Conservation (phyloP, 305 asterid genomes). For the Caryopteris hybrid region DNA sequence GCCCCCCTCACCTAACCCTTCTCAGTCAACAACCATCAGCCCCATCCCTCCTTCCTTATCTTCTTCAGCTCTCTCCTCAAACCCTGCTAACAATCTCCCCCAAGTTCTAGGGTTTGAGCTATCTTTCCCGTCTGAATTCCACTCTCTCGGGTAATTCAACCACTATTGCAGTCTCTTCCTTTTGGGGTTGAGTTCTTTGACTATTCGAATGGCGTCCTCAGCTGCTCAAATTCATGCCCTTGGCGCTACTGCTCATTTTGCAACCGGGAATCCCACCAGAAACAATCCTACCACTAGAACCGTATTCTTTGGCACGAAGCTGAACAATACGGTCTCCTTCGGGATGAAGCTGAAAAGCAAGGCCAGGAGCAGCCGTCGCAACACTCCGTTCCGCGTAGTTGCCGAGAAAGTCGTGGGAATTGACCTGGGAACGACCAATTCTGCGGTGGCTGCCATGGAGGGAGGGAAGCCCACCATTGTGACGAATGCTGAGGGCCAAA, state of each 20-base stretch:
- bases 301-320: constrained; percentile 49
- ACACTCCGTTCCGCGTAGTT: constrained; percentile 47
- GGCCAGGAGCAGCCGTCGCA: constrained; percentile 22
- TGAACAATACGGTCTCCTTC: constrained; percentile 25
- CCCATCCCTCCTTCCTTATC: constrained; percentile 18
- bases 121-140: not conserved
- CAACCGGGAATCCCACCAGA: constrained; percentile 19
- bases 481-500: constrained; percentile 81
- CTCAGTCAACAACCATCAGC: constrained; percentile 9
- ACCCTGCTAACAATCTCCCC: constrained; percentile 8
- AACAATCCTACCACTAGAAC: constrained; percentile 25
- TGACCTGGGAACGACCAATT: constrained; percentile 83
- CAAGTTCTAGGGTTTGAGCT: constrained; percentile 17
- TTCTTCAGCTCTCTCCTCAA: constrained; percentile 8
- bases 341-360: constrained; percentile 44
- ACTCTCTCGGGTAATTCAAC: not conserved
- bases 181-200: not conserved
- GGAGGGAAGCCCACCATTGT: constrained; percentile 93
- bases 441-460: constrained; percentile 95
- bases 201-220: constrained; percentile 41
- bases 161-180: not conserved
- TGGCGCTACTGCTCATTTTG: constrained; percentile 38
- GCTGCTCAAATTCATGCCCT: constrained; percentile 69
- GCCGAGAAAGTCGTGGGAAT: constrained; percentile 90
- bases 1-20: constrained; percentile 23